Conservation (phyloP, 1,139 yeast species). For the Hyphopichia wangnamkhiaoensis region DNA sequence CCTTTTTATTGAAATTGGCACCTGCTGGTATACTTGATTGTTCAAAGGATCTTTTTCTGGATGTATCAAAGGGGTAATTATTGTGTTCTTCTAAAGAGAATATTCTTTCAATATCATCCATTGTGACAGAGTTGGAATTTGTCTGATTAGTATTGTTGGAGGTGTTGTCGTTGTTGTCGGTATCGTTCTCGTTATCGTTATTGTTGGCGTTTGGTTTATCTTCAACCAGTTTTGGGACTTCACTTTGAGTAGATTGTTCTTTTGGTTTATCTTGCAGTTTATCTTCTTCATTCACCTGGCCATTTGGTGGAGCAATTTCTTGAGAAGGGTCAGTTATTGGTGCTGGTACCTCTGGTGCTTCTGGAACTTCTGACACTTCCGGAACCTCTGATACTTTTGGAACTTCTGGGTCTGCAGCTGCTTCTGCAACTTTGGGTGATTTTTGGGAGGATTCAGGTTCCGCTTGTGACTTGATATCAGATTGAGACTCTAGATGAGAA, state of each 20-base stretch:
- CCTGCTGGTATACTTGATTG: background rate
- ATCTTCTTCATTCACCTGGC: too few species aligned
- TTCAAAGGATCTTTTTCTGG: constrained; percentile 2
- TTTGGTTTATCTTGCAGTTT: too few species aligned
- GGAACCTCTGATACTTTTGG: too few species aligned
- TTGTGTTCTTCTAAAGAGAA: background rate
- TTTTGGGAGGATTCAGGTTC: too few species aligned
- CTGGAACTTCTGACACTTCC: too few species aligned
- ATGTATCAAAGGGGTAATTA: background rate
- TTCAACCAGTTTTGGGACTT: background rate
- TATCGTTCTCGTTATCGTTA: constrained; percentile 1
- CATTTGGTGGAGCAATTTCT: too few species aligned
- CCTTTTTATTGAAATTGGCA: constrained; percentile 4
- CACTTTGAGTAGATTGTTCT: background rate
- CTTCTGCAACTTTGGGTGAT: too few species aligned
- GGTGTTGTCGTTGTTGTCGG: background rate
- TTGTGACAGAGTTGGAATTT: background rate
- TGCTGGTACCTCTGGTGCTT: too few species aligned
- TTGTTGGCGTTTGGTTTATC: background rate
- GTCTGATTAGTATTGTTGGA: background rate
- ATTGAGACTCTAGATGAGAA: too few species aligned
- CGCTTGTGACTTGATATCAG: too few species aligned
- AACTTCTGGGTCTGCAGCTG: too few species aligned
- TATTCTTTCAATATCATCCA: background rate
- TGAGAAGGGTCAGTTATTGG: too few species aligned